phyloP scores from a whole-genome alignment of 371 early-diverging fungal genomes.

The Massospora cicadina region DNA sequence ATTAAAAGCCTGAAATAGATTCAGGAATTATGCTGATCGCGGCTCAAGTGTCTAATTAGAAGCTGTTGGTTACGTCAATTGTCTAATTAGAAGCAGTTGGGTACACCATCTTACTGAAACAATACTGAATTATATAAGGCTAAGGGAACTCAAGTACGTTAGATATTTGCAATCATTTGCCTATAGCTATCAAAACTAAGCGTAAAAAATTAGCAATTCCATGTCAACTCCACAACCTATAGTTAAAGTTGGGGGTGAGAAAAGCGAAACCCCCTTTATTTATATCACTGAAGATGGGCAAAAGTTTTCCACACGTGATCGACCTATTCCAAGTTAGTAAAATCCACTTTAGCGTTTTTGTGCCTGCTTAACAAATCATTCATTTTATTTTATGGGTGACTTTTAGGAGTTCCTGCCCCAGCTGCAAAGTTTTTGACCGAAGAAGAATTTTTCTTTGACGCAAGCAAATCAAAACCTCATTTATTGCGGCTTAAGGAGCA shows the following conservation, averaged over 20 bases:
- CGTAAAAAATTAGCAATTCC: too few species aligned
- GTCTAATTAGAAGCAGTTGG: too few species aligned
- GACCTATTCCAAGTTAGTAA: not conserved
- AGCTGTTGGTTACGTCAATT: too few species aligned
- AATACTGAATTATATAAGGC: too few species aligned
- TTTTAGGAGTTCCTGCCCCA: conserved; percentile 30
- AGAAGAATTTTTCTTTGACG: conserved; percentile 33
- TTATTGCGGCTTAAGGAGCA: conserved; percentile 65
- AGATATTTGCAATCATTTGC: too few species aligned
- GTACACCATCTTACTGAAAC: too few species aligned
- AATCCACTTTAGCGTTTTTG: not conserved
- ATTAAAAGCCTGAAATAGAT: too few species aligned
- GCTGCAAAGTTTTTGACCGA: conserved; percentile 28
- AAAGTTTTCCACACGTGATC: not conserved
- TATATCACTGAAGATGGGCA: conserved; percentile 7
- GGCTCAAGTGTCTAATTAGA: too few species aligned
- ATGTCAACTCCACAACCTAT: not conserved
- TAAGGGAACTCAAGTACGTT: too few species aligned
- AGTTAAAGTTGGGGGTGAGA: not conserved
- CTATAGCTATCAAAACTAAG: too few species aligned
- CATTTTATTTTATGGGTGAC: too few species aligned
- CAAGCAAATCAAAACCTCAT: conserved; percentile 55
- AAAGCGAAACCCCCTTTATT: conserved; percentile 4
- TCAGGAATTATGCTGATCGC: too few species aligned
- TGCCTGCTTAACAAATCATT: not conserved